phyloP scores from a whole-genome alignment of 129 eudicot species.

The Solidago caesia region DNA sequence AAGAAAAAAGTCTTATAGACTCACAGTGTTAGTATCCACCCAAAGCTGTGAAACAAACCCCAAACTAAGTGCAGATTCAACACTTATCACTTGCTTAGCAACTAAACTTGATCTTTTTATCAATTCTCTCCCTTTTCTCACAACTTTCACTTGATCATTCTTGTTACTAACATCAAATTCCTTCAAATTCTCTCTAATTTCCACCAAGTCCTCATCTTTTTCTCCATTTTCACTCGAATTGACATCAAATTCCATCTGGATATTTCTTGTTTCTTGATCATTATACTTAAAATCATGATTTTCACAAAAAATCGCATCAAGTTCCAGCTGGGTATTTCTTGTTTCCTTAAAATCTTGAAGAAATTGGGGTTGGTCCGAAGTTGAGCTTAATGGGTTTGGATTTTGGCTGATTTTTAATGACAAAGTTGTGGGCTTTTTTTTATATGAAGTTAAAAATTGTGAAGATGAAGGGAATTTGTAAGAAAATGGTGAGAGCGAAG shows the following conservation, averaged over 20 bases:
- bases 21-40: slow-evolving; percentile 66
- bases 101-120: slow-evolving; percentile 58
- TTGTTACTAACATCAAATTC: slow-evolving; percentile 20
- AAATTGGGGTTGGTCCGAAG: slow-evolving; percentile 18
- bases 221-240: slow-evolving; percentile 19
- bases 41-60: slow-evolving; percentile 80
- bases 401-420: slow-evolving; percentile 25
- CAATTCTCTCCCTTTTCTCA: slow-evolving; percentile 41
- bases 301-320: background rate
- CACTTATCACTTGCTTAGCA: slow-evolving; percentile 79
- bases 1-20: slow-evolving; percentile 24
- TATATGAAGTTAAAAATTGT: slow-evolving; percentile 16
- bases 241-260: slow-evolving; percentile 21
- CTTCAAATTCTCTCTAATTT: slow-evolving; percentile 33
- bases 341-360: slow-evolving; percentile 22
- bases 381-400: slow-evolving; percentile 20
- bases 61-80: slow-evolving; percentile 62
- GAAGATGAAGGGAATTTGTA: slow-evolving; percentile 31
- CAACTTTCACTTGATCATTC: slow-evolving; percentile 16
- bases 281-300: slow-evolving; percentile 4
- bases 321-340: slow-evolving; percentile 13
- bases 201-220: slow-evolving; percentile 31
- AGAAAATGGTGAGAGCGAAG: slow-evolving; percentile 30
- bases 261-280: background rate
- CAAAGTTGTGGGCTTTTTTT: slow-evolving; percentile 15